Evolutionary conservation across 2,329 filamentous ascomycete species (phyloP), one percentile per base, ranked within the genome.

Genomic region (Colletotrichum chlorophyti): DNA sequence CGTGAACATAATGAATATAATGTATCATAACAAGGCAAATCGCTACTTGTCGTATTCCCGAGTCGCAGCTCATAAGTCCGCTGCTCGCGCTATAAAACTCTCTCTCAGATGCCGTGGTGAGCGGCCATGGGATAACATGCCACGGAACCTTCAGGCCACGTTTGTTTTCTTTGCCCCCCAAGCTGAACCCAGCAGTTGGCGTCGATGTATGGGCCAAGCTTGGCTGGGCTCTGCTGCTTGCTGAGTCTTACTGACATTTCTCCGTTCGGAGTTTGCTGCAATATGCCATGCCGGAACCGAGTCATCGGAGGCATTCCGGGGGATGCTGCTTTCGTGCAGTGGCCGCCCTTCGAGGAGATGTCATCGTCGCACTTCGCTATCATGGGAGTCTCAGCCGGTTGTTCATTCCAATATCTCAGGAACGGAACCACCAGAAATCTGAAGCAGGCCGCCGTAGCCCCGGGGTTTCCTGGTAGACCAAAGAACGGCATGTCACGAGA

Each of bases 101-200:
- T n/a, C n/a, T n/a, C 3, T 47, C 43, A 31, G 43, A 24, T 6
- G 9, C 10, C 17, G 27, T 19, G 27, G 12, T 34, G 29, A 12
- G 11, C 14, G 8, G 35, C 9, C 26, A 32, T 32, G 15, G 17
- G 17, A 23, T 29, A 38, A 12, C 15, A 45, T 24, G 12, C 5
- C n/a, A 46, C 31, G 8, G 3, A 23, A 11, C 23, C 38, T 6
- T 21, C 23, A 14, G 19, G n/a, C 15, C 26, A 8, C 23, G n/a
- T 11, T 9, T 32, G 15, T 10, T 19, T 23, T 12, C 17, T 19
- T 2, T 26, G 10, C 5, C 17, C 45, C 8, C n/a, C 31, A 4
- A 43, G 9, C n/a, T 26, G 49, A 5, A 53, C 24, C 49, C 29
- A 45, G 15, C 49, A 45, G 19, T 53, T 45, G n/a, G 40, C 49